These are phyloP conservation scores for Trametes cingulata DNA, from an alignment of 768 basidiomycete species.

Conservation along the genomic window DNA sequence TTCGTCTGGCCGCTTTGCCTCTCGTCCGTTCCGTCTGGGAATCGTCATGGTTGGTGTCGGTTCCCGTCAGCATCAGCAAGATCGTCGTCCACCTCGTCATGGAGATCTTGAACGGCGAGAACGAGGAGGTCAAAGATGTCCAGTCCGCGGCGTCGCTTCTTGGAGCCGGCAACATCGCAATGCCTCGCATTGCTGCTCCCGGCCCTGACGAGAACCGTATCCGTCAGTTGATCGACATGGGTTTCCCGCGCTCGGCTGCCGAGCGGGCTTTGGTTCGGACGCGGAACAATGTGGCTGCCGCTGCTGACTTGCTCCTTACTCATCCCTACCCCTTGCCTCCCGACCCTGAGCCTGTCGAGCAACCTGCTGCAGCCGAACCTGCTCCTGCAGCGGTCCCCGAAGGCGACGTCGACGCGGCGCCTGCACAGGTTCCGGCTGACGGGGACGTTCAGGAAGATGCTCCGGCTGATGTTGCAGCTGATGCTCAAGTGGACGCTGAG, in stretches of 20 bases:
- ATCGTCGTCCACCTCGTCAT: slow-evolving; percentile 76
- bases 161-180: slow-evolving; percentile 32
- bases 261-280: slow-evolving; percentile 82
- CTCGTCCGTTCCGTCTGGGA: slow-evolving; percentile 74
- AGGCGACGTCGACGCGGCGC: slow-evolving; percentile 10
- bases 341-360: slow-evolving; percentile 52
- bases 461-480: slow-evolving; percentile 31
- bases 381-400: slow-evolving; percentile 13
- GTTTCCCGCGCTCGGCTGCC: slow-evolving; percentile 87
- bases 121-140: slow-evolving; percentile 65
- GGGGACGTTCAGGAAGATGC: slow-evolving; percentile 17
- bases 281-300: slow-evolving; percentile 85
- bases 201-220: slow-evolving; percentile 76
- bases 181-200: slow-evolving; percentile 37
- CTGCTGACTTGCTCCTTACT: slow-evolving; percentile 82
- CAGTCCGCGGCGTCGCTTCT: slow-evolving; percentile 37
- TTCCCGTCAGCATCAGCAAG: slow-evolving; percentile 74
- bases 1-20: slow-evolving; percentile 72
- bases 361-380: slow-evolving; percentile 24
- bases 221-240: slow-evolving; percentile 91
- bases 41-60: slow-evolving; percentile 75
- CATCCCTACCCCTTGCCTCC: slow-evolving; percentile 79
- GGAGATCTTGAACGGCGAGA: slow-evolving; percentile 79
- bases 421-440: background rate
- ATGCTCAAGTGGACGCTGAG: background rate